Conservation (phyloP, 2,329 filamentous ascomycete genomes). For the Aschersonia sp. region DNA sequence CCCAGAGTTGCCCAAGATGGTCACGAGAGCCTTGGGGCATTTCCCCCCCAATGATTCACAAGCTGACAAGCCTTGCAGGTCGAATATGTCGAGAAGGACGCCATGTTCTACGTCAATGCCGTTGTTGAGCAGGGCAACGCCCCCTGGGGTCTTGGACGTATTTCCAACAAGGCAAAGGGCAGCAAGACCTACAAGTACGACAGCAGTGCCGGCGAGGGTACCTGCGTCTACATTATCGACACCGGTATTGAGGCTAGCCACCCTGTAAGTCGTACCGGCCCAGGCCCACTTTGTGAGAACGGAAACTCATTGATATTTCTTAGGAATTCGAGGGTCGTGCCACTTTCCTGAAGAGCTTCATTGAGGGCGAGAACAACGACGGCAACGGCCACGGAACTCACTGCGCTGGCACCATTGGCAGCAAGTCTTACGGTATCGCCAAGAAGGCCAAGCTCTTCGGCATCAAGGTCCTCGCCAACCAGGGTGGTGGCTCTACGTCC, state of each 20-base stretch:
- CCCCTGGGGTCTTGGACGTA: conserved; percentile 16
- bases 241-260: conserved; percentile 26
- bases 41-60: background rate
- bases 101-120: conserved; percentile 10
- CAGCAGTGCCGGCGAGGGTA: conserved; percentile 22
- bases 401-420: conserved; percentile 19
- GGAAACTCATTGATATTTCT: background rate
- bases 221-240: conserved; percentile 31
- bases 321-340: conserved; percentile 20
- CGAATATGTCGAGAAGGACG: conserved; percentile 22
- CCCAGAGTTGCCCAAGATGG: background rate
- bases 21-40: too few species aligned
- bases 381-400: conserved; percentile 27
- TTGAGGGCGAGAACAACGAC: conserved; percentile 10
- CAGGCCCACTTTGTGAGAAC: too few species aligned
- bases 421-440: conserved; percentile 21
- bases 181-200: conserved; percentile 20
- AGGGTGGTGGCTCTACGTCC: conserved; percentile 18
- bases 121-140: conserved; percentile 8
- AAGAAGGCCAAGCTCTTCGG: conserved; percentile 27
- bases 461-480: conserved; percentile 29
- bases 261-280: conserved; percentile 12
- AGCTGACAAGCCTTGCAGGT: conserved; percentile 8
- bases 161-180: conserved; percentile 18
- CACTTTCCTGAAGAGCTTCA: conserved; percentile 15